Percentiles rank a stretch among this genome's conserved stretches.
Evolutionary conservation across 139 green algal species (phyloP).

Genomic region (Haematococcus sp.): DNA sequence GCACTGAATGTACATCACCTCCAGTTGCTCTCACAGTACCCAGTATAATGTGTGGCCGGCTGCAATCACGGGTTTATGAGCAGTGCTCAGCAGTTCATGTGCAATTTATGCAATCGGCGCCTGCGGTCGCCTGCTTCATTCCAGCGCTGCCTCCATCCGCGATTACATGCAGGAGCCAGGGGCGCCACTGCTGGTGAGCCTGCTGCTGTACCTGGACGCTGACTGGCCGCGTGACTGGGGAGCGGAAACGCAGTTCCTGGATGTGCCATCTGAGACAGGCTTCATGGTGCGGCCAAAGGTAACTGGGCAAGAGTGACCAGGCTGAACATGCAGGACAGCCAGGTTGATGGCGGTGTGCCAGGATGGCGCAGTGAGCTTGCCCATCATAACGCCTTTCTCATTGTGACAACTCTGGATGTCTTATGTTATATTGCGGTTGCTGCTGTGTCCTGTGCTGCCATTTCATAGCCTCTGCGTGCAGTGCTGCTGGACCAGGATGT

Average conservation of each 20-base stretch:
- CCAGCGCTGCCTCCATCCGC: background rate
- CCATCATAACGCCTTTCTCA: no score
- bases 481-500: conserved; percentile 52
- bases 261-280: conserved; percentile 54
- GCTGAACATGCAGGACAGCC: background rate
- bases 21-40: no score
- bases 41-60: no score
- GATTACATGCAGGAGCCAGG: conserved; percentile 56
- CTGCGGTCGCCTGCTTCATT: no score
- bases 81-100: no score
- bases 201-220: conserved; percentile 83
- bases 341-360: background rate
- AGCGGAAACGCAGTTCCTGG: conserved; percentile 86
- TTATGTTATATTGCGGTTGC: background rate
- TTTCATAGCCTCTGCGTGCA: background rate
- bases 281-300: conserved; percentile 33
- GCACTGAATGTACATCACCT: no score
- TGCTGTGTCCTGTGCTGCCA: background rate
- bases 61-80: no score
- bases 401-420: background rate
- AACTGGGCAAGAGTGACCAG: background rate
- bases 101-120: no score
- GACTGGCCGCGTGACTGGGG: conserved; percentile 66
- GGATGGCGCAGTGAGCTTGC: background rate
- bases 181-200: conserved; percentile 73